These are phyloP conservation scores for Pestalotiopsis sp. DNA, from an alignment of 2,329 filamentous ascomycete genomes.

Conservation along the genomic window DNA sequence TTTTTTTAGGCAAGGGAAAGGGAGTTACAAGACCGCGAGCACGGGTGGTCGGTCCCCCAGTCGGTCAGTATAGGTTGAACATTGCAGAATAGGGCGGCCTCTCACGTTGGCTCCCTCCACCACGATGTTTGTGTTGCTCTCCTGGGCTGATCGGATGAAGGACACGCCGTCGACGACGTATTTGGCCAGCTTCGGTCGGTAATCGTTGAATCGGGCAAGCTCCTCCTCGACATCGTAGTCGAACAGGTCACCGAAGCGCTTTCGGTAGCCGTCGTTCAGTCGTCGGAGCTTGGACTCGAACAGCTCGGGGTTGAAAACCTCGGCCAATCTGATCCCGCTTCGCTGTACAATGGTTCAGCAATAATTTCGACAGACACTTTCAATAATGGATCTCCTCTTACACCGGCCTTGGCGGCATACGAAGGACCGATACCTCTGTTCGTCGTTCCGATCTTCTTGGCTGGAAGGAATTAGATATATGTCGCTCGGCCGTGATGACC, in stretches of 20 bases:
- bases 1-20: neutral
- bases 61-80: neutral
- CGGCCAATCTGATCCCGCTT: conserved; percentile 66
- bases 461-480: neutral
- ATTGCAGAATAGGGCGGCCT: conserved; percentile 38
- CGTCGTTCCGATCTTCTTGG: conserved; percentile 45
- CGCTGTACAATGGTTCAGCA: conserved; percentile 32
- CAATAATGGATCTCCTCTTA: neutral
- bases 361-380: neutral
- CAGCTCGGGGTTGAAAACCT: conserved; percentile 66
- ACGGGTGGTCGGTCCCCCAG: neutral
- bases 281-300: conserved; percentile 69
- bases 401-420: conserved; percentile 57
- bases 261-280: conserved; percentile 64
- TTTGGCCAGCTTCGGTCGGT: conserved; percentile 57
- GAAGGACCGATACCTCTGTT: conserved; percentile 33
- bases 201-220: conserved; percentile 57
- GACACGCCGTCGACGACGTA: conserved; percentile 69
- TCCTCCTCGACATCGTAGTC: conserved; percentile 71
- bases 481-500: neutral
- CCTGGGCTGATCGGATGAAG: conserved; percentile 61
- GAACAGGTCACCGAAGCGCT: conserved; percentile 56
- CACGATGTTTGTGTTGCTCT: conserved; percentile 53
- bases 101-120: conserved; percentile 49
- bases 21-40: neutral